phyloP scores from a whole-genome alignment of 352 stramenopile genomes.

The Phytophthora europaea region DNA sequence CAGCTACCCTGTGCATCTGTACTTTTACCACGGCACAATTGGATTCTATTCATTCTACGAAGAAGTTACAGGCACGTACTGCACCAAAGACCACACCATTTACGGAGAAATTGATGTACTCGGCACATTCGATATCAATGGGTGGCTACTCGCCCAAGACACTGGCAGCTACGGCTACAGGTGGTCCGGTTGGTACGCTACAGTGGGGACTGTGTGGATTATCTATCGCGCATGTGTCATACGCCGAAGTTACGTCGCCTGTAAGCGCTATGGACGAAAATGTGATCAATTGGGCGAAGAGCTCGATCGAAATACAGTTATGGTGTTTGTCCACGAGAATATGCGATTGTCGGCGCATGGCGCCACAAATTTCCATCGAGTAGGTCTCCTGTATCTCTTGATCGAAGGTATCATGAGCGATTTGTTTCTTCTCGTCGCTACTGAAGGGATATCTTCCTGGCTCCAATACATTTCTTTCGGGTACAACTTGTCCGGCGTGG shows the following conservation, averaged over 20 bases:
- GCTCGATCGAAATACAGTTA: constrained; percentile 13
- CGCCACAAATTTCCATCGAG: constrained; percentile 35
- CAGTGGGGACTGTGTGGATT: constrained; percentile 14
- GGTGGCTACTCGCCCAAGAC: background rate
- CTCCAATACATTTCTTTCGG: constrained; percentile 37
- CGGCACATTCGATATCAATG: background rate
- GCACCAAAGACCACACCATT: background rate
- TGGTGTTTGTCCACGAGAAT: constrained; percentile 39
- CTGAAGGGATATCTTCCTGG: constrained; percentile 17
- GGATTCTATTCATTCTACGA: background rate
- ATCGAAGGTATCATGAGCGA: constrained; percentile 39
- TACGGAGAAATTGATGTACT: background rate
- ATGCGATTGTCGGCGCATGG: constrained; percentile 32
- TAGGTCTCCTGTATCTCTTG: constrained; percentile 29
- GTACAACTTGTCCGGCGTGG: constrained; percentile 34
- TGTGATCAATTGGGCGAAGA: constrained; percentile 7
- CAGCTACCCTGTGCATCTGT: background rate
- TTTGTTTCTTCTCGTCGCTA: constrained; percentile 34
- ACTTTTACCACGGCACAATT: background rate
- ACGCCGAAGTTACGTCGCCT: constrained; percentile 20
- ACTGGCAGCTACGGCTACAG: background rate
- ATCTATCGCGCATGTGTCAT: constrained; percentile 13
- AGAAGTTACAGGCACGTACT: background rate
- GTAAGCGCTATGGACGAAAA: constrained; percentile 18
- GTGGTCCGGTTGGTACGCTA: constrained; percentile 18